Conservation (phyloP, 306 rosid species). For the Ochetophila trinervis region DNA sequence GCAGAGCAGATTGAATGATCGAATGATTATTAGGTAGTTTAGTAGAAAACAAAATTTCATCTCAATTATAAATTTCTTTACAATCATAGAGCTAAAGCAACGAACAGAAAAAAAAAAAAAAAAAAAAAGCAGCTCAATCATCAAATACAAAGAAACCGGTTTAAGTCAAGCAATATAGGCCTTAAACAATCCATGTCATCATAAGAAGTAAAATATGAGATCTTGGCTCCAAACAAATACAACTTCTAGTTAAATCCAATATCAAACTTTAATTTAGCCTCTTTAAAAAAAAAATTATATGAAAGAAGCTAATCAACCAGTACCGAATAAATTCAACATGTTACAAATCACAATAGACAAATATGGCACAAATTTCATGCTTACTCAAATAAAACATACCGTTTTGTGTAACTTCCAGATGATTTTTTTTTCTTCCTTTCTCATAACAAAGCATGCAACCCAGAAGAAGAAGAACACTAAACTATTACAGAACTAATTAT, state of each 20-base stretch:
- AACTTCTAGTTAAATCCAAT: not conserved
- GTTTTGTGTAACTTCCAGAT: too few relatives aligned
- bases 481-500: too few relatives aligned
- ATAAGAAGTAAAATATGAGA: conserved; percentile 1
- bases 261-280: conserved; percentile 10
- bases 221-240: conserved; percentile 2
- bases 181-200: conserved; percentile 12
- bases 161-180: not conserved
- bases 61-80: not conserved
- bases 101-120: not conserved
- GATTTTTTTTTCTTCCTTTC: not conserved
- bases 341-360: too few relatives aligned
- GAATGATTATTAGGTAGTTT: not conserved
- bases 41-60: not conserved
- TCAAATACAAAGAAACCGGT: not conserved
- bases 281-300: not conserved
- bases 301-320: not conserved
- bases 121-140: too few relatives aligned
- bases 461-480: not conserved
- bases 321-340: not conserved
- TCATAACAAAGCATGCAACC: not conserved
- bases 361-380: too few relatives aligned
- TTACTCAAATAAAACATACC: too few relatives aligned
- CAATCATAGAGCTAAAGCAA: not conserved
- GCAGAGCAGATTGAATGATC: not conserved